Percentiles rank a stretch among this genome's conserved stretches.
These are phyloP conservation scores for Elsinoe australis DNA, from an alignment of 2,329 filamentous ascomycete species.

Conservation along the genomic window DNA sequence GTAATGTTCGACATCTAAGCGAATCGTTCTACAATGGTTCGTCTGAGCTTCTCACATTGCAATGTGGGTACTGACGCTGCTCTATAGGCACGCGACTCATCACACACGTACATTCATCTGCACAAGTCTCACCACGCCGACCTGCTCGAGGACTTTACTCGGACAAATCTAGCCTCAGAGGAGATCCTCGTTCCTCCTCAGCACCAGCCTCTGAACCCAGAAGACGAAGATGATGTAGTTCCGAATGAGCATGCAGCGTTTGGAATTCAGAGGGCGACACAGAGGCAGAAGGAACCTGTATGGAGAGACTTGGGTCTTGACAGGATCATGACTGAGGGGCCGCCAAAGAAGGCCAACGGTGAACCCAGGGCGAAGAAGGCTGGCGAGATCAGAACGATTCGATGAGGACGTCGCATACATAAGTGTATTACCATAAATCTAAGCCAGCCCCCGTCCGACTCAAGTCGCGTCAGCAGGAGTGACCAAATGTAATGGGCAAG, in stretches of 20 bases:
- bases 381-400: conserved; percentile 7
- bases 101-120: conserved; percentile 69
- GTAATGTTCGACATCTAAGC: no score
- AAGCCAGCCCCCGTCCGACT: no score
- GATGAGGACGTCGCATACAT: background rate
- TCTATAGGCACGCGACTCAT: conserved; percentile 62
- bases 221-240: conserved; percentile 82
- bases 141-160: conserved; percentile 58
- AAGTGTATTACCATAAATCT: no score
- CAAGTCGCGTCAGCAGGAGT: no score
- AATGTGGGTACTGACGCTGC: no score
- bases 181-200: conserved; percentile 75
- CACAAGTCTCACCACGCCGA: conserved; percentile 64
- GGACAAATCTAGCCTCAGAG: conserved; percentile 45
- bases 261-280: conserved; percentile 73
- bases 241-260: conserved; percentile 84
- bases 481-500: no score
- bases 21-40: no score
- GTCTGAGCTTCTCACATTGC: no score
- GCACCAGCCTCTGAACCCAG: conserved; percentile 74
- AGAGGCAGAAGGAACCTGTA: conserved; percentile 60
- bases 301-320: conserved; percentile 75
- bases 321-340: conserved; percentile 60
- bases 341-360: conserved; percentile 29
- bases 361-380: background rate